phyloP scores from a whole-genome alignment of 1,284 basidiomycete genomes.

The Heliocybe sulcata region DNA sequence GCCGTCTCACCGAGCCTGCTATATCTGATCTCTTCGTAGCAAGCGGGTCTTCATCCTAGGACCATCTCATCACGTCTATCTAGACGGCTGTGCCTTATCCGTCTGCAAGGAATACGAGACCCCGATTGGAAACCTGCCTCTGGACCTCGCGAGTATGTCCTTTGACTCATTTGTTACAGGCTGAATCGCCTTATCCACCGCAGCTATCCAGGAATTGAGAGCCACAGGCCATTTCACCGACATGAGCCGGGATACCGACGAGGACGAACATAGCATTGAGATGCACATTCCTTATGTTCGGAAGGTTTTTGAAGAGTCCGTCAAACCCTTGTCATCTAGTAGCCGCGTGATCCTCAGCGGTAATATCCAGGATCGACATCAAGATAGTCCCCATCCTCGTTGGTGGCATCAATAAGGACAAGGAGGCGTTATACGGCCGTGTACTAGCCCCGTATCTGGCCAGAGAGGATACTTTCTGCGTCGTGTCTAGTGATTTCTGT shows the following conservation, averaged over 20 bases:
- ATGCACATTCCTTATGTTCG: slow-evolving; percentile 95
- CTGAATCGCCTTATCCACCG: slow-evolving; percentile 1
- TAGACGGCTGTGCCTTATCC: slow-evolving; percentile 85
- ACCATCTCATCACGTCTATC: slow-evolving; percentile 90
- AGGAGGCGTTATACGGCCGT: slow-evolving; percentile 59
- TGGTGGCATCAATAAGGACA: slow-evolving; percentile 64
- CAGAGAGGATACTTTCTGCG: slow-evolving; percentile 75
- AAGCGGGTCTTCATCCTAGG: slow-evolving; percentile 93
- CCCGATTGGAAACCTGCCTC: slow-evolving; percentile 76
- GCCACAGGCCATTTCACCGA: slow-evolving; percentile 65
- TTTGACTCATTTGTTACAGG: not conserved
- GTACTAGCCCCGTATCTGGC: slow-evolving; percentile 78
- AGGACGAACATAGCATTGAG: slow-evolving; percentile 96
- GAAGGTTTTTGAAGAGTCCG: slow-evolving; percentile 78
- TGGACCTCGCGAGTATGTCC: slow-evolving; percentile 73
- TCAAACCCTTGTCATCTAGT: slow-evolving; percentile 4
- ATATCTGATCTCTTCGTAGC: slow-evolving; percentile 30
- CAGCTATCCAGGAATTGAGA: slow-evolving; percentile 67
- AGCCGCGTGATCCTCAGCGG: not conserved
- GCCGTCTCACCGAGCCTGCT: not conserved
- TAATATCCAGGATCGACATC: slow-evolving; percentile 55
- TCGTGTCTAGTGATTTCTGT: slow-evolving; percentile 96
- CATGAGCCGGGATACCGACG: slow-evolving; percentile 70
- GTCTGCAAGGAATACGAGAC: slow-evolving; percentile 74
- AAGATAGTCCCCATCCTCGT: slow-evolving; percentile 88